Base-by-base conservation (phyloP, 169 alveolate species). In the Perkinsus marinus region DNA sequence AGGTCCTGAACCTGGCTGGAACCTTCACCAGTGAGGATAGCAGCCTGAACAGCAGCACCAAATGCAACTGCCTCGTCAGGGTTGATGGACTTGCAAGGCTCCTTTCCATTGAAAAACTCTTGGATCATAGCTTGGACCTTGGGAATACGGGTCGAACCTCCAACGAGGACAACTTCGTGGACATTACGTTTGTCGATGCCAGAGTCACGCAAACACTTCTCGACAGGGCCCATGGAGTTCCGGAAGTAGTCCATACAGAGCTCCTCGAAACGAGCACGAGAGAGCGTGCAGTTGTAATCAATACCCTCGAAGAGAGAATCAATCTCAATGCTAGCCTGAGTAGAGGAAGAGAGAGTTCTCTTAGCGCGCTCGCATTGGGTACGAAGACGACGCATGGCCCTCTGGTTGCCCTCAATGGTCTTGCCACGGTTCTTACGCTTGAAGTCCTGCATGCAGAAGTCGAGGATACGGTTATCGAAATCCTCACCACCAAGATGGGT, bases 401-500 rank as follows among this genome's bases (percentile, higher is more conserved):
- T 95, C 93, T 97, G 97, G 95, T 97, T 96, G 90, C 94, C 94
- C 57, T 97, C 95, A 68, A 96, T 93, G 93, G 97, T 98, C 93
- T 95, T 95, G 34, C 97, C 99, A 93, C 92, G 94, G 93, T 97
- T 96, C 96, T 96, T 97, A 94, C 98, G 96, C 96, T 97, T 96
- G 95, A 99, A 97, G 93, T 97, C 98, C 94, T 98, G 98, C 79
- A 98, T 98, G 95, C 99, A 98, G 95, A 96, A 98, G 90, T 98
- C 99, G 36, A 98, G 98, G 68, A 99, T 93, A 92, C 98, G 96
- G 94, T 98, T 97, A 68, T 99, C 99, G 95, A 99, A 98, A 94
- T 99, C 99, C 95, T 99, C 99, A 37, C 99, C 99, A 89, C 99
- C 99, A 92, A 99, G 95, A 94, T 98, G 99, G 34, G 99, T 99